phyloP scores from a whole-genome alignment of 2,329 filamentous ascomycete species.

The Alternaria ethzedia region DNA sequence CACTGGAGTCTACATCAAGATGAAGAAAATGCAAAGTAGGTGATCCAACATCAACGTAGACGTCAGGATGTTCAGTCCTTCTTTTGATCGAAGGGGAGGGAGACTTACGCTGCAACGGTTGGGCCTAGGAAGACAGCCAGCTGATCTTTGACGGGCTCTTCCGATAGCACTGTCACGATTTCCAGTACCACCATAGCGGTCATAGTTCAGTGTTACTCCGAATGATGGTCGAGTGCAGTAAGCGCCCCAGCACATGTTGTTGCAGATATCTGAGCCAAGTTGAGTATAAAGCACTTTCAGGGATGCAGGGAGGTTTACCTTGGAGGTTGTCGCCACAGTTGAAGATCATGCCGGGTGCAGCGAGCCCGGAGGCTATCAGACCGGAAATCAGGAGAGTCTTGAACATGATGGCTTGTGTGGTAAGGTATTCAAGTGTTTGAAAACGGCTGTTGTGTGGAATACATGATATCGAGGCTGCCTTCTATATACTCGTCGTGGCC shows the following conservation, averaged over 20 bases:
- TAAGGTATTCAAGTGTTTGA: background rate
- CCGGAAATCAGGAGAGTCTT: background rate
- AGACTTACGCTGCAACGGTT: background rate
- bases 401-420: background rate
- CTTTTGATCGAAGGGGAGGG: background rate
- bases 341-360: background rate
- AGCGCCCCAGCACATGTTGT: slow-evolving; percentile 5
- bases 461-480: background rate
- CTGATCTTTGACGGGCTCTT: background rate
- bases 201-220: background rate
- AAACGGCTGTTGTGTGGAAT: background rate
- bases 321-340: background rate
- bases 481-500: background rate
- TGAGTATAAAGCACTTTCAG: background rate
- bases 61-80: background rate
- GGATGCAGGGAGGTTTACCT: background rate
- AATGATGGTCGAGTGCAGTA: background rate
- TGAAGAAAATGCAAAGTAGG: background rate
- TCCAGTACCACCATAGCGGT: background rate
- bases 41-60: background rate
- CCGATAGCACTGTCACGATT: background rate
- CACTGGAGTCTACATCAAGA: background rate
- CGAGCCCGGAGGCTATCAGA: background rate
- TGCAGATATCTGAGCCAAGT: background rate
- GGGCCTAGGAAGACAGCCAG: background rate